A percentile compares a stretch with the other conserved stretches of the same genome.
Evolutionary conservation across 1,284 basidiomycete genomes (phyloP).

Genomic region (Melanopsichium pennsylvanicum): DNA sequence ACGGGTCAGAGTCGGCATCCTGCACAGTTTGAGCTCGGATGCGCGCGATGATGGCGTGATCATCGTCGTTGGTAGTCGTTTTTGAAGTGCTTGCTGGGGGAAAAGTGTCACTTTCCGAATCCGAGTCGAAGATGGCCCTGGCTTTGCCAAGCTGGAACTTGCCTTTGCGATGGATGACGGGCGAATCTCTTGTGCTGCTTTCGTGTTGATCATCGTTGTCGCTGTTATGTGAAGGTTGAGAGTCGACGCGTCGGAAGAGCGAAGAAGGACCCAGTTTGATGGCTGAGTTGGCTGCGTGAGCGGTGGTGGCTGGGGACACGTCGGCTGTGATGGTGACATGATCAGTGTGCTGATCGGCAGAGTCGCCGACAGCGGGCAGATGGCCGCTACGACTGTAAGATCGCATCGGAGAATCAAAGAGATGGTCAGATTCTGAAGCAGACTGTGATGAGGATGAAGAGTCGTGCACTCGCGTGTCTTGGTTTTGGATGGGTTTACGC

Average conservation of each 20-base stretch:
- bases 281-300: slow-evolving; percentile 21
- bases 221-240: slow-evolving; percentile 17
- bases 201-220: slow-evolving; percentile 2
- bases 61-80: slow-evolving; percentile 1
- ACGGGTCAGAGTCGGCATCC: slow-evolving; percentile 29
- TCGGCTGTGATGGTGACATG: slow-evolving; percentile 18
- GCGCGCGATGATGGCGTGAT: slow-evolving; percentile 27
- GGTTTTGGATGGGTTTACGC: slow-evolving; percentile 14
- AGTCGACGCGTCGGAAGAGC: slow-evolving; percentile 29
- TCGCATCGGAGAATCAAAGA: slow-evolving; percentile 41
- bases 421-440: slow-evolving; percentile 16
- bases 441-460: slow-evolving; percentile 33
- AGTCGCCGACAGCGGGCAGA: neutral
- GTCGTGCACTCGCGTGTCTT: neutral
- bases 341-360: slow-evolving; percentile 6
- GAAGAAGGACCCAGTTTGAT: slow-evolving; percentile 15
- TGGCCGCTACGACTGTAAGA: slow-evolving; percentile 12
- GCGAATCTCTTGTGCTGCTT: slow-evolving; percentile 8
- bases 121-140: slow-evolving; percentile 39
- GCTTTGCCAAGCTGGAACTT: slow-evolving; percentile 31
- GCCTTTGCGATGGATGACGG: slow-evolving; percentile 13
- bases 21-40: slow-evolving; percentile 19
- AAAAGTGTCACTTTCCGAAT: slow-evolving; percentile 22
- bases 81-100: neutral
- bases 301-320: slow-evolving; percentile 28